phyloP scores from a whole-genome alignment of 148 eudicot genomes.

The Limonium bicolor region DNA sequence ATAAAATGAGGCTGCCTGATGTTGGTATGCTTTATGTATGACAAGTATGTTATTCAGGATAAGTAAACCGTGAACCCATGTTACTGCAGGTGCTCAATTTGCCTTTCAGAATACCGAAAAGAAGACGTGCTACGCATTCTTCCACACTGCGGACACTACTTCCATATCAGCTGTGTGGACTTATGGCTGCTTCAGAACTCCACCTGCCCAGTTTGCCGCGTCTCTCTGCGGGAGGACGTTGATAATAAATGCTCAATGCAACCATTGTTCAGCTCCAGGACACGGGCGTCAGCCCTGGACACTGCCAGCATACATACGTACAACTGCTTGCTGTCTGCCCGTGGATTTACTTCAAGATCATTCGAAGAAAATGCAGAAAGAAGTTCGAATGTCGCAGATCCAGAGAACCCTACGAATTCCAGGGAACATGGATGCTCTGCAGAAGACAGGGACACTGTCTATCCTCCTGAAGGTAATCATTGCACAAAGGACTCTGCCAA shows the following conservation, averaged over 20 bases:
- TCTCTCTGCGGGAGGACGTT: conserved; percentile 52
- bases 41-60: neutral
- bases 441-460: conserved; percentile 11
- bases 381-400: conserved; percentile 12
- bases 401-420: neutral
- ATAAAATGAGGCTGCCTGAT: no score
- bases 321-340: conserved; percentile 15
- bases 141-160: conserved; percentile 69
- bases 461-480: conserved; percentile 14
- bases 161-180: conserved; percentile 68
- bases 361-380: conserved; percentile 12
- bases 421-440: conserved; percentile 8
- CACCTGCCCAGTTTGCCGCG: conserved; percentile 84
- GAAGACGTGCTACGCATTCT: conserved; percentile 66
- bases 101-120: conserved; percentile 58
- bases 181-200: conserved; percentile 79
- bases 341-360: conserved; percentile 18
- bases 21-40: no score
- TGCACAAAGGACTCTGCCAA: conserved; percentile 14
- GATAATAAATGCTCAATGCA: conserved; percentile 66
- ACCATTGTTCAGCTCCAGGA: conserved; percentile 53
- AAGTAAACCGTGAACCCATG: conserved; percentile 1
- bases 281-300: conserved; percentile 18
- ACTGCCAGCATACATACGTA: conserved; percentile 14
- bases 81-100: conserved; percentile 55